phyloP scores from a whole-genome alignment of 345 rosid species.

The Tarenaya hassleriana region DNA sequence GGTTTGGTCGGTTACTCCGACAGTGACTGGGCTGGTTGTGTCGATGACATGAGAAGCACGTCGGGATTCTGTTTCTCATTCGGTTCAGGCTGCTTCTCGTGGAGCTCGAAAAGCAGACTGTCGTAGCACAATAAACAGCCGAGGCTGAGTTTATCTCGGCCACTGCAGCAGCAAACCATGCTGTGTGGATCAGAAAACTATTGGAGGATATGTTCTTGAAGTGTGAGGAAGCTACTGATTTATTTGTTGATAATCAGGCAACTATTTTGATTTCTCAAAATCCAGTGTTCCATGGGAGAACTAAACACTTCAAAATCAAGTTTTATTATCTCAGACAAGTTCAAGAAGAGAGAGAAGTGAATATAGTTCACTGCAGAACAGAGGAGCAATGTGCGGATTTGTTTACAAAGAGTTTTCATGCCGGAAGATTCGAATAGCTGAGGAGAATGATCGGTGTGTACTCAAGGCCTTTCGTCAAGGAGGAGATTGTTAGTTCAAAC shows the following conservation, averaged over 20 bases:
- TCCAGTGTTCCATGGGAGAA: constrained; percentile 6
- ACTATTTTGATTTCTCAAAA: neutral
- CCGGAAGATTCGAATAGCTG: too few relatives aligned
- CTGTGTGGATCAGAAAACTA: neutral
- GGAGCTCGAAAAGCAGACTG: neutral
- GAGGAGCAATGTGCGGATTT: too few relatives aligned
- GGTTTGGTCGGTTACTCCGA: neutral
- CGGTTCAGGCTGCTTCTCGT: too few relatives aligned
- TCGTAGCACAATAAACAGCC: neutral
- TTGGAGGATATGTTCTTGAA: neutral
- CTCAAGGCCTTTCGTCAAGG: too few relatives aligned
- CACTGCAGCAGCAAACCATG: neutral
- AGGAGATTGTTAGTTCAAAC: too few relatives aligned
- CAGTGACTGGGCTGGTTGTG: neutral
- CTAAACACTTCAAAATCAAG: constrained; percentile 8
- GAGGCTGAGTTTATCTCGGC: neutral
- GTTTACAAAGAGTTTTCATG: too few relatives aligned
- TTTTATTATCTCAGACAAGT: too few relatives aligned
- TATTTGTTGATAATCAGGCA: constrained; percentile 1
- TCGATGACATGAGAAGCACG: too few relatives aligned
- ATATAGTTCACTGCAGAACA: too few relatives aligned
- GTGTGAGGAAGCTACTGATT: neutral
- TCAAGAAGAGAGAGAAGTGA: too few relatives aligned
- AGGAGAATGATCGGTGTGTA: too few relatives aligned
- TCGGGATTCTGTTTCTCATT: too few relatives aligned